Base-by-base conservation (phyloP, 495 filamentous ascomycete species). In the Poronia punctata region DNA sequence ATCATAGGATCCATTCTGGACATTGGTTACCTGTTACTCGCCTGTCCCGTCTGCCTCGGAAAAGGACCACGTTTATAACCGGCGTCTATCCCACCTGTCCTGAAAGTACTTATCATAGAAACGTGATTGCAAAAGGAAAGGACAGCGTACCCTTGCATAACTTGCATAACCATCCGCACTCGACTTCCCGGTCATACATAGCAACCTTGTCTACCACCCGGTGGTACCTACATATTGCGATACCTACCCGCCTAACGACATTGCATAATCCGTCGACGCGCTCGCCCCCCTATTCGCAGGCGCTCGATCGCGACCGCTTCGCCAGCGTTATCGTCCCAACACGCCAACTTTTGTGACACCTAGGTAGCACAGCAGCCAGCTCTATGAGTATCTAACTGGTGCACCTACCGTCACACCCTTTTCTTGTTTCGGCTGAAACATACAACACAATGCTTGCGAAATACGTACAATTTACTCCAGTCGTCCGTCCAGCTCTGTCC, bases 401-500 rank as follows among this genome's bases (percentile, higher is more conserved):
- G 52, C 62, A 59, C 62, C 62, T 62, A 45, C 49, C 57, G 45
- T 45, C 42, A 44, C 49, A 40, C 38, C 50, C 38, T 28, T 45
- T 55, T 56, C 57, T 56, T 53, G 55, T 47, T 48, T 34, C 46
- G 23, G 31, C 34, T 31, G 47, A 49, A 62, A 61, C 55, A 62
- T 66, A 56, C 51, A 61, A 61, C 70, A 74, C 58, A 37, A 76
- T 76, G 72, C 49, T 76, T 72, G 65, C 53, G 62, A 60, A 56
- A 61, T 32, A 38, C 24, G 56, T 46, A 43, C 38, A 48, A 40
- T 56, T 46, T 49, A 66, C 65, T 61, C 68, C 74, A 75, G 74
- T 78, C 72, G 74, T 65, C 71, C 59, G 70, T 71, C 64, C 57
- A 56, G 66, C 61, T 61, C 62, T 61, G 71, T 75, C 67, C 49